Conservation (phyloP, 2,329 filamentous ascomycete species). For the Botrytis elliptica region DNA sequence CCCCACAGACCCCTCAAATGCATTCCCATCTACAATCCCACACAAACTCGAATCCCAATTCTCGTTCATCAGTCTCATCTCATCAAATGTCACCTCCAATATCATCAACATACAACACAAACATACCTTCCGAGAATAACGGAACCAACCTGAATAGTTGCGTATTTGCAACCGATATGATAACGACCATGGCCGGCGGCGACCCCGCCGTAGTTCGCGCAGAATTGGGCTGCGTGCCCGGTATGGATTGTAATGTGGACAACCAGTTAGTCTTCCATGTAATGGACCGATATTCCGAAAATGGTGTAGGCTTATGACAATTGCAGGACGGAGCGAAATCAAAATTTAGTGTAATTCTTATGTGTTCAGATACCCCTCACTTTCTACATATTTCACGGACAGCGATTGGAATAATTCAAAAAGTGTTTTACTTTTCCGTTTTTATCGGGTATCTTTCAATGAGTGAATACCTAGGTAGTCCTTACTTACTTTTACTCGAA, state of each 20-base stretch:
- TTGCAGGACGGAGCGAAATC: conserved; percentile 1
- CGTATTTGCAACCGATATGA: conserved; percentile 46
- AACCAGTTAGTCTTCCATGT: conserved; percentile 45
- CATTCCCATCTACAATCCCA: conserved; percentile 8
- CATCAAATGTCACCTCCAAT: conserved; percentile 23
- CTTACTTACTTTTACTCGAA: neutral
- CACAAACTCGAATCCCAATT: conserved; percentile 1
- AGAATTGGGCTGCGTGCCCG: conserved; percentile 43
- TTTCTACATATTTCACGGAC: neutral
- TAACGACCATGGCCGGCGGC: conserved; percentile 45
- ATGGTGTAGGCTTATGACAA: conserved; percentile 28
- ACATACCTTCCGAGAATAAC: neutral
- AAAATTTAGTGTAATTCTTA: conserved; percentile 1
- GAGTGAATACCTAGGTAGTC: neutral
- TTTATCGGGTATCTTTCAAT: neutral
- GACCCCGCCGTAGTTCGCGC: conserved; percentile 41
- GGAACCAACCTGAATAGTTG: conserved; percentile 36
- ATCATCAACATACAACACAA: conserved; percentile 10
- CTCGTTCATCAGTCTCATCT: conserved; percentile 14
- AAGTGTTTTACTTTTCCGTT: neutral
- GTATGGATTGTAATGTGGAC: conserved; percentile 45
- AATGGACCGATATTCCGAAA: conserved; percentile 45
- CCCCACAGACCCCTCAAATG: conserved; percentile 10
- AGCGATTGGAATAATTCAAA: neutral
- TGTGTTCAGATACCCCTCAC: conserved; percentile 6